These are phyloP conservation scores for Gomphus sp. DNA, from an alignment of 1,284 basidiomycete species.

Conservation along the genomic window DNA sequence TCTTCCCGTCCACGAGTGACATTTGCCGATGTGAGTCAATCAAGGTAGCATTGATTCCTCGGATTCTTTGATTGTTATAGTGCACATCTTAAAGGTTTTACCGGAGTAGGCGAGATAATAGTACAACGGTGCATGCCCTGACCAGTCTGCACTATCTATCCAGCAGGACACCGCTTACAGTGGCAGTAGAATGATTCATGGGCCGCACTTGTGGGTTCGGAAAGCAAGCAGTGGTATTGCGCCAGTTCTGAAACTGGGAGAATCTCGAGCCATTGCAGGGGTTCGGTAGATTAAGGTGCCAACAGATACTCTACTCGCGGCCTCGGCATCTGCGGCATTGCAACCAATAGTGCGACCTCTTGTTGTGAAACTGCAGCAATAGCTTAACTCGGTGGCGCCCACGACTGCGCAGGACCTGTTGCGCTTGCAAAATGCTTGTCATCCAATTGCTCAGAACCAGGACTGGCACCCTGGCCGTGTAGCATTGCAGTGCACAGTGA, in stretches of 20 bases:
- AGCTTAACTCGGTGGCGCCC: neutral
- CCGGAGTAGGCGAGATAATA: constrained; percentile 27
- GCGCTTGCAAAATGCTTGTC: neutral
- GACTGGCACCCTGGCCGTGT: neutral
- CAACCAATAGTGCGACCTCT: neutral
- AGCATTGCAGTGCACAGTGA: neutral
- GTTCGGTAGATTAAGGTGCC: neutral
- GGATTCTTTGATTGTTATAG: neutral
- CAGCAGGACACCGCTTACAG: constrained; percentile 36
- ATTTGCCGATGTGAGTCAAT: constrained; percentile 30
- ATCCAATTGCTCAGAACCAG: neutral
- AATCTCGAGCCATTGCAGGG: neutral
- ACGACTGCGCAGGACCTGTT: neutral
- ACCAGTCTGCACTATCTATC: constrained; percentile 26
- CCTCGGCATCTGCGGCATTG: neutral
- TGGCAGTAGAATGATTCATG: constrained; percentile 25
- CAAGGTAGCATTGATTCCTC: neutral
- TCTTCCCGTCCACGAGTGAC: constrained; percentile 46
- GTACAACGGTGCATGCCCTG: neutral
- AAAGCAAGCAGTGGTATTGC: no score
- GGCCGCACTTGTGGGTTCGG: no score
- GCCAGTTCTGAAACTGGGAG: neutral
- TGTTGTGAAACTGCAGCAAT: neutral
- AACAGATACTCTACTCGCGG: neutral
- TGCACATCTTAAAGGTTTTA: constrained; percentile 23